These are phyloP conservation scores for Bacterosira constricta DNA, from an alignment of 108 stramenopile genomes.

Conservation along the genomic window DNA sequence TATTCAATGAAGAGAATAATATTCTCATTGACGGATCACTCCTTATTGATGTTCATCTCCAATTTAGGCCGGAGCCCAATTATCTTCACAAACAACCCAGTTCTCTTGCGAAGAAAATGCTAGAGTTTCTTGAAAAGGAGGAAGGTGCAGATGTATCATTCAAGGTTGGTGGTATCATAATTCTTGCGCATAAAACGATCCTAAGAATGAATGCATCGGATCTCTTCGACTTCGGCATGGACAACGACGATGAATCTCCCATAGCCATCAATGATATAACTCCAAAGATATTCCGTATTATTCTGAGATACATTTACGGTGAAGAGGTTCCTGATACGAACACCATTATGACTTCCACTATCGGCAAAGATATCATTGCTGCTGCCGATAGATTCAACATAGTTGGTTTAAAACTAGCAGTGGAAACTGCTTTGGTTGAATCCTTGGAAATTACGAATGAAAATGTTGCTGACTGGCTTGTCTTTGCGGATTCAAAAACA, in stretches of 20 bases:
- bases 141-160: constrained; percentile 16
- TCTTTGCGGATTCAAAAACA: constrained; percentile 22
- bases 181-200: constrained; percentile 15
- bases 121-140: constrained; percentile 1
- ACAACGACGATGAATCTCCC: neutral
- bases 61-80: neutral
- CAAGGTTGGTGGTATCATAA: neutral
- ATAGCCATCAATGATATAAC: neutral
- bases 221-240: neutral
- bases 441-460: neutral
- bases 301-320: constrained; percentile 16
- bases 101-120: neutral
- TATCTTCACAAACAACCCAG: neutral
- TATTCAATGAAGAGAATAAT: neutral
- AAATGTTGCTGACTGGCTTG: constrained; percentile 12
- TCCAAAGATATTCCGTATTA: constrained; percentile 19
- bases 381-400: constrained; percentile 20
- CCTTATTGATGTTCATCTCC: constrained; percentile 5
- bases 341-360: neutral
- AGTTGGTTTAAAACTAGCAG: constrained; percentile 10
- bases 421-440: constrained; percentile 3
- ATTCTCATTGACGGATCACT: constrained; percentile 8
- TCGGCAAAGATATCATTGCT: constrained; percentile 16
- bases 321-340: neutral
- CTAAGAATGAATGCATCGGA: constrained; percentile 12